phyloP scores from a whole-genome alignment of 495 filamentous ascomycete genomes.

The Penicillium roqueforti region DNA sequence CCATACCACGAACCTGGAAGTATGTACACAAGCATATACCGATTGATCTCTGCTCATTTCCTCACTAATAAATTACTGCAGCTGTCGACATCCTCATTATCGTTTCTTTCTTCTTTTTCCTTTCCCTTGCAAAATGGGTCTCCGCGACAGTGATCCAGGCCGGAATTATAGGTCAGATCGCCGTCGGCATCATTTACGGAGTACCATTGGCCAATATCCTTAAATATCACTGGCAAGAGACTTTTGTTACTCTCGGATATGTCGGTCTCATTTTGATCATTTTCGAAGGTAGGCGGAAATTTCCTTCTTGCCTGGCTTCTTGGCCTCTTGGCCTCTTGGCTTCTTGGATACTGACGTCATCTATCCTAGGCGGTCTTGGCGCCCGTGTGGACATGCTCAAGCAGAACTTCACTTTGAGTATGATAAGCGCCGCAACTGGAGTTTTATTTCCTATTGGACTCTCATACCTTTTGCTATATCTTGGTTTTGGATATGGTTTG shows the following conservation, averaged over 20 bases:
- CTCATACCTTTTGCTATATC: conserved; percentile 29
- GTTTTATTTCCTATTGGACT: conserved; percentile 34
- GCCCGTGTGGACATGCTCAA: conserved; percentile 32
- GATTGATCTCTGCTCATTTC: conserved; percentile 1
- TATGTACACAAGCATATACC: conserved; percentile 10
- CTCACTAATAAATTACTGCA: conserved; percentile 8
- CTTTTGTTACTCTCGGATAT: conserved; percentile 33
- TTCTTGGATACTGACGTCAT: conserved; percentile 16
- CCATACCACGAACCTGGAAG: conserved; percentile 35
- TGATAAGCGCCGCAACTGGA: conserved; percentile 30
- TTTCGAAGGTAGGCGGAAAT: conserved; percentile 26
- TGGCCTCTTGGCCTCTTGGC: not conserved
- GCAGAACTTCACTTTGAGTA: conserved; percentile 30
- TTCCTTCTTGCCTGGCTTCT: conserved; percentile 5
- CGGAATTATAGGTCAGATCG: conserved; percentile 35
- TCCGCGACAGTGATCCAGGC: conserved; percentile 30
- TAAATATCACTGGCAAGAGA: conserved; percentile 28
- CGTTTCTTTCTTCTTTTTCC: conserved; percentile 35
- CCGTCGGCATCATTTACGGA: conserved; percentile 35
- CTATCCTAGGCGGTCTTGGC: conserved; percentile 28
- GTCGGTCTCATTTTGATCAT: conserved; percentile 36
- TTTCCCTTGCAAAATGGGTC: conserved; percentile 32
- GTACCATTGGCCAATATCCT: conserved; percentile 32
- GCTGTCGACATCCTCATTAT: conserved; percentile 31
- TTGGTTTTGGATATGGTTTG: conserved; percentile 33